Base-by-base conservation (phyloP, 768 basidiomycete species). In the Russula earlei region DNA sequence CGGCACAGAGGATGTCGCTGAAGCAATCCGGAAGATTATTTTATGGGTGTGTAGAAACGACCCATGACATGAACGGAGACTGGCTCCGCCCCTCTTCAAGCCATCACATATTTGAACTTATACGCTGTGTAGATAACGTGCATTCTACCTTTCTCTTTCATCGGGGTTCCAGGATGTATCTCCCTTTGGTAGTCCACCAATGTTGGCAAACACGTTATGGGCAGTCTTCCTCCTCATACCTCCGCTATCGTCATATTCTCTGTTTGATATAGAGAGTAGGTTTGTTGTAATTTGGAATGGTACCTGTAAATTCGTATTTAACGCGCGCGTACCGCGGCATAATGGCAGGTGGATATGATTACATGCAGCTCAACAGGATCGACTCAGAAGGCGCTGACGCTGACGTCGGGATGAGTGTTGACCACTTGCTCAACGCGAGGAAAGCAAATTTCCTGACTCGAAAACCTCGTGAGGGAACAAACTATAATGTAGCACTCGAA, bases 1-100 rank as follows among this genome's bases (percentile, higher is more conserved):
- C 47, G 75, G 71, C 58, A 81, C 84, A 19, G 77, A 80, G 61
- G 77, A 87, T 54, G 84, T 86, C 22, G 84, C 82, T 10, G 80
- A 83, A 20, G 78, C 82, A 11, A 77, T 86, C 60, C 76, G 74
- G 66, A 71, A 75, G 49, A 79, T 84, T 36, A 71, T 85, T n/a
- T 60, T 77, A 10, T 85, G 84, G 83, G 72, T 84, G 11, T 78
- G 73, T 62, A 49, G 43, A 34, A 41, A 41, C 41, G 52, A 56
- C 38, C 54, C 44, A 47, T 49, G 56, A 41, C 46, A 37, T 33
- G 27, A 62, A 63, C 36, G 40, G 52, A 56, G 44, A 46, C 52
- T 24, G 27, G 12, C 27, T 4, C 24, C 9, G 15, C 20, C 27
- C 22, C 42, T 31, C 46, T 15, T n/a, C 27, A 44, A 25, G 42